Conservation (phyloP, 192 early-diverging fungal species). For the Allomyces macrogynus region DNA sequence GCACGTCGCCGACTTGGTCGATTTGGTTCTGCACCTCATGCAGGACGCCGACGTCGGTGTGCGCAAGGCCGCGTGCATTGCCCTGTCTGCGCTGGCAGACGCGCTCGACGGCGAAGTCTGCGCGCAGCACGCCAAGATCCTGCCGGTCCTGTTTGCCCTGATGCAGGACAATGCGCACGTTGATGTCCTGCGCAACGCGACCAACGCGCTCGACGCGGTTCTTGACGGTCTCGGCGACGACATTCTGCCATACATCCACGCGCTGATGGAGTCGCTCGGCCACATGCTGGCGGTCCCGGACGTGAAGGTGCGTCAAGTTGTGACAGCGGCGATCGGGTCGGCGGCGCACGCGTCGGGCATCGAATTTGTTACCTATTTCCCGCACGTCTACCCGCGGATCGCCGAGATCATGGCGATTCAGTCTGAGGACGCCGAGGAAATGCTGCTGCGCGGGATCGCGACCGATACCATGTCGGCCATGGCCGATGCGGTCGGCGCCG, state of each 20-base stretch:
- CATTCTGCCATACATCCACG: constrained; percentile 58
- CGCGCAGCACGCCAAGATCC: constrained; percentile 51
- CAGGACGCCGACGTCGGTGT: constrained; percentile 59
- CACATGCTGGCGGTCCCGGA: constrained; percentile 38
- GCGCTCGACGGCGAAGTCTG: constrained; percentile 65
- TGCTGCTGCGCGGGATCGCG: constrained; percentile 62
- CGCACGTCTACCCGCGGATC: constrained; percentile 42
- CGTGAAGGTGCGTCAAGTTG: constrained; percentile 51
- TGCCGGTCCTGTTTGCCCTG: constrained; percentile 69
- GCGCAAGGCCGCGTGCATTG: constrained; percentile 71
- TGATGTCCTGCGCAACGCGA: constrained; percentile 55
- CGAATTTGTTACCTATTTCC: constrained; percentile 51
- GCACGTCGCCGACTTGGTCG: constrained; percentile 56
- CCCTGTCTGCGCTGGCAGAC: constrained; percentile 54
- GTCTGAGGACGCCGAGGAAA: constrained; percentile 39
- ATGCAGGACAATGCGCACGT: constrained; percentile 47
- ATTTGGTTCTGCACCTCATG: constrained; percentile 52
- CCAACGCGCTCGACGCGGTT: constrained; percentile 73
- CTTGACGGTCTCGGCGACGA: constrained; percentile 63
- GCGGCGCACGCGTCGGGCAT: constrained; percentile 68
- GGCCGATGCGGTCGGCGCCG: constrained; percentile 69
- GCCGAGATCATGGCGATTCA: constrained; percentile 47
- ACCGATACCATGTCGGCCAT: constrained; percentile 66
- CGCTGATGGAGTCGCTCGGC: constrained; percentile 61
- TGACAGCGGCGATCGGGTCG: constrained; percentile 68